phyloP scores from a whole-genome alignment of 1,284 basidiomycete species.

The Sporisorium scitamineum region DNA sequence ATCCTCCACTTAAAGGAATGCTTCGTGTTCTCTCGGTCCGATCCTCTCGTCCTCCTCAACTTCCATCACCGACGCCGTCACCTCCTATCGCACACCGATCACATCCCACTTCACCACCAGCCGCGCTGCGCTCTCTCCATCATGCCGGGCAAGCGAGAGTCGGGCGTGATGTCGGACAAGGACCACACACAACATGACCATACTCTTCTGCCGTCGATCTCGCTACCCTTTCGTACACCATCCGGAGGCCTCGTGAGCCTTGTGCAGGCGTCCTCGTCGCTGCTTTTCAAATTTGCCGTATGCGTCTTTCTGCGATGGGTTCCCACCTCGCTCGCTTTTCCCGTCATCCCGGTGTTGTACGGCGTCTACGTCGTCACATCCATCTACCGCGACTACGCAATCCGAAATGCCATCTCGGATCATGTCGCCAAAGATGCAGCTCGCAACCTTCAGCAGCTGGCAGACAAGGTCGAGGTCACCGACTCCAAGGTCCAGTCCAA shows the following conservation, averaged over 20 bases:
- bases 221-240: conserved; percentile 32
- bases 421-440: conserved; percentile 29
- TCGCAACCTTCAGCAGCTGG: conserved; percentile 48
- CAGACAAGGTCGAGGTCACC: conserved; percentile 43
- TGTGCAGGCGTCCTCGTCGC: conserved; percentile 47
- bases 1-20: conserved; percentile 6
- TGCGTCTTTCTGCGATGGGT: conserved; percentile 65
- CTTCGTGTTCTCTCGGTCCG: too few species aligned
- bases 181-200: conserved; percentile 3
- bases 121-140: background rate
- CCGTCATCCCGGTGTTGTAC: conserved; percentile 54
- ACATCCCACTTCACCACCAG: background rate
- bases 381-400: conserved; percentile 42
- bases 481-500: conserved; percentile 38
- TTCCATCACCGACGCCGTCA: background rate
- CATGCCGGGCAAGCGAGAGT: conserved; percentile 37
- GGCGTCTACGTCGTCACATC: conserved; percentile 47
- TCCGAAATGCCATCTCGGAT: conserved; percentile 36
- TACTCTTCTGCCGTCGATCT: conserved; percentile 1
- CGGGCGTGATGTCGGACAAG: conserved; percentile 43
- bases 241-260: conserved; percentile 40
- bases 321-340: conserved; percentile 46
- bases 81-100: background rate
- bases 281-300: conserved; percentile 59
- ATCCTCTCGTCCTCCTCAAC: background rate